Evolutionary conservation across 352 stramenopile genomes (phyloP), one percentile per base, ranked within the genome.

Genomic region (Globisporangium perplexum): DNA sequence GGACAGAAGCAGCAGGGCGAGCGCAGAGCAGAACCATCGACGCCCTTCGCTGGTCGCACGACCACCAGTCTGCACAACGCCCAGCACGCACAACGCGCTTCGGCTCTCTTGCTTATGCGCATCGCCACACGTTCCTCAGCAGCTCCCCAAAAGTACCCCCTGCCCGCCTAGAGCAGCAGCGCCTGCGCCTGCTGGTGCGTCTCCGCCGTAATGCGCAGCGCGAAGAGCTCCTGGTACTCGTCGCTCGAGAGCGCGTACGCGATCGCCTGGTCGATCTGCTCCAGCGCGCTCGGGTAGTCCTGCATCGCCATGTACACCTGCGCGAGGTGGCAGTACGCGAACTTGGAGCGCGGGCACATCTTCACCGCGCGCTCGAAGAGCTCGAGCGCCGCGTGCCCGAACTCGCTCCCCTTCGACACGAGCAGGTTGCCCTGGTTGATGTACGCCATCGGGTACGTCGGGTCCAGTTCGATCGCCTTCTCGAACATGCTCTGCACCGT

Each of bases 281-380:
- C 77, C 42, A 92, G 85, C 41, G 82, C 82, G 47, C 70, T 73
- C 30, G 74, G 62, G 59, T 90, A 90, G 52, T 89, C 79, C 60
- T 90, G 79, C 82, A 92, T 90, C 36, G 79, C 79, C 79, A 92
- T 87, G 66, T 90, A 90, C 53, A 92, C 77, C 60, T 92, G 82
- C 36, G 82, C 82, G 44, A 92, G 43, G 58, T 92, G 79, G 66
- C 77, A 88, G 69, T 89, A 86, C 23, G 82, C 82, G 36, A 90
- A 88, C 71, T 92, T 90, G 59, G 79, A 92, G 54, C 79, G 77
- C 46, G 82, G 82, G 18, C 79, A 89, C 71, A 80, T 86, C 52
- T 77, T 66, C 44, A 90, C 79, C 2, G 82, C 82, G 58, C 78
- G 87, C 59, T 92, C 75, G 52, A 92, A 92, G 43, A 92, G 62